Conservation (phyloP, 805 yeast genomes). For the Ogataea henricii region DNA sequence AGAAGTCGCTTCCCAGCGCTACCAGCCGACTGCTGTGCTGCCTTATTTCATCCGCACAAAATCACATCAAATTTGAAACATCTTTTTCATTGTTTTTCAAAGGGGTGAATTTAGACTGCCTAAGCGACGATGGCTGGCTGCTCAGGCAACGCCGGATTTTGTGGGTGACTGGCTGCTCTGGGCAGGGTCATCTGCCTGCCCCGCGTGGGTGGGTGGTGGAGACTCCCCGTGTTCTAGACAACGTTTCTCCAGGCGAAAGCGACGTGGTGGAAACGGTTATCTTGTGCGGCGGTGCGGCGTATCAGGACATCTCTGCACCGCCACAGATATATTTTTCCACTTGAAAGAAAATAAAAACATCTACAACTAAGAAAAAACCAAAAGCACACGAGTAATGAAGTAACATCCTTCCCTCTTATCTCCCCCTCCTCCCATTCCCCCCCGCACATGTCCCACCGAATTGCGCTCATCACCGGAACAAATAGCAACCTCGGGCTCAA, state of each 20-base stretch:
- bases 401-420: no score
- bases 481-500: conserved; percentile 78
- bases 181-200: no score
- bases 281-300: background rate
- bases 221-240: no score
- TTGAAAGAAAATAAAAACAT: background rate
- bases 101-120: no score
- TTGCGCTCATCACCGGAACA: conserved; percentile 41
- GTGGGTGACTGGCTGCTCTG: no score
- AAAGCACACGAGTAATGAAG: no score
- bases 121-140: no score
- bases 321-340: background rate
- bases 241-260: background rate
- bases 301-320: background rate
- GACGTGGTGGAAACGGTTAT: background rate
- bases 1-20: no score
- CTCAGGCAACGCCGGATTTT: no score
- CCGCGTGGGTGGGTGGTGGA: background rate
- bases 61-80: conserved; percentile 4
- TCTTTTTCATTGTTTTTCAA: conserved; percentile 1
- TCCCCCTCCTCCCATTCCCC: no score
- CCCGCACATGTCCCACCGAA: conserved; percentile 14
- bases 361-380: background rate
- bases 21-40: no score
- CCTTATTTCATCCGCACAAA: background rate